These are phyloP conservation scores for Knoxdaviesia proteae DNA, from an alignment of 2,329 filamentous ascomycete genomes.

Conservation along the genomic window DNA sequence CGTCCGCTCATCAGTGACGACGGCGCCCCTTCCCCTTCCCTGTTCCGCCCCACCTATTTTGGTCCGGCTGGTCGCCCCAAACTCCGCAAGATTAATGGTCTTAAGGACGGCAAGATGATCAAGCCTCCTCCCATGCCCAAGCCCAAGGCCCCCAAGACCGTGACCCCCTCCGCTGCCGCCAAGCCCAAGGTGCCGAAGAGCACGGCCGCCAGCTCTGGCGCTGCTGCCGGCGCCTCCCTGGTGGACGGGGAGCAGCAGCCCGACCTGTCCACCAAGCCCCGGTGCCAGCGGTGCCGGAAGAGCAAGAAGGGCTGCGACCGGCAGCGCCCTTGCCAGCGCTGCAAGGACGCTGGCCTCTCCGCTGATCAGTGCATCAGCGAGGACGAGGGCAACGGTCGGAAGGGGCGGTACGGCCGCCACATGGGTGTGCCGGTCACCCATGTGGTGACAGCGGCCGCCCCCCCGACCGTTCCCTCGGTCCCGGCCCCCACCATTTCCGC, in stretches of 20 bases:
- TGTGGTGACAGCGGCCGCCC: slow-evolving; percentile 22
- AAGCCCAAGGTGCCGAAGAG: slow-evolving; percentile 29
- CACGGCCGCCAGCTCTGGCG: background rate
- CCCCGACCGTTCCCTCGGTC: slow-evolving; percentile 10
- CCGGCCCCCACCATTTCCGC: slow-evolving; percentile 10
- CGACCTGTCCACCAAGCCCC: slow-evolving; percentile 83
- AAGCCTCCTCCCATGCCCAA: slow-evolving; percentile 12
- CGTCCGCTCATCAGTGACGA: slow-evolving; percentile 29
- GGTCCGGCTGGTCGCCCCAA: slow-evolving; percentile 10
- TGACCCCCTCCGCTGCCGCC: slow-evolving; percentile 8
- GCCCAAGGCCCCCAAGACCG: slow-evolving; percentile 21
- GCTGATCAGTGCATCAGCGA: slow-evolving; percentile 91
- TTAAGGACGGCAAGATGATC: slow-evolving; percentile 11
- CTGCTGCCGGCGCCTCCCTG: slow-evolving; percentile 15
- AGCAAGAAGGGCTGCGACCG: slow-evolving; percentile 98
- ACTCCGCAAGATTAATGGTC: slow-evolving; percentile 13
- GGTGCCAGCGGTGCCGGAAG: slow-evolving; percentile 95
- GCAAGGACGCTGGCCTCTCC: slow-evolving; percentile 85
- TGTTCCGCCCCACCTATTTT: background rate
- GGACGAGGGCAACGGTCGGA: slow-evolving; percentile 91
- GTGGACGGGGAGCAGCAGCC: slow-evolving; percentile 29
- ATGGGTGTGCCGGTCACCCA: slow-evolving; percentile 47
- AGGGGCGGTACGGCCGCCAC: slow-evolving; percentile 67
- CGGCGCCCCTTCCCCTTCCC: slow-evolving; percentile 8
- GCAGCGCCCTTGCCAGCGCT: slow-evolving; percentile 83